These are phyloP conservation scores for Zygosaccharomyces rouxii DNA, from an alignment of 805 yeast species.

Conservation along the genomic window DNA sequence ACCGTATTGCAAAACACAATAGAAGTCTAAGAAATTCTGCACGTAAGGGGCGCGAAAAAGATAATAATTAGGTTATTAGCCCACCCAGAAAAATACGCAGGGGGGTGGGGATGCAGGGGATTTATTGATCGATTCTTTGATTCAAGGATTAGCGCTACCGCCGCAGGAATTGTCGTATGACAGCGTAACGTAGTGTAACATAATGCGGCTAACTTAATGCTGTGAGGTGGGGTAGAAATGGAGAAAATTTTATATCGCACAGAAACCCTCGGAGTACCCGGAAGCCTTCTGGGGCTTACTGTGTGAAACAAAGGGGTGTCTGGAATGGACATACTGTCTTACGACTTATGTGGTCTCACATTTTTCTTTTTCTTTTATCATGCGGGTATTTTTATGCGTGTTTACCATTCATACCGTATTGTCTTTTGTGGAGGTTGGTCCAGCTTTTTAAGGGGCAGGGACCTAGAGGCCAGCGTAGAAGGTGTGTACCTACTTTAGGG, in stretches of 20 bases:
- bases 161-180: neutral
- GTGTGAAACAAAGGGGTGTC: neutral
- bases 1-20: neutral
- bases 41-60: neutral
- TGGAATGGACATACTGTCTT: neutral
- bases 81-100: neutral
- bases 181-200: neutral
- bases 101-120: no score
- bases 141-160: neutral
- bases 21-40: no score
- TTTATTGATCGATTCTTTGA: neutral
- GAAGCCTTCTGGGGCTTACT: neutral
- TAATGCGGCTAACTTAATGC: neutral
- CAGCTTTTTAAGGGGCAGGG: neutral
- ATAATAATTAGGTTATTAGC: no score
- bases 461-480: neutral
- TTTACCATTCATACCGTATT: neutral
- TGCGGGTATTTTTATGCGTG: neutral
- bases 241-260: neutral
- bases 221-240: neutral
- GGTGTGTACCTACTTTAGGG: no score
- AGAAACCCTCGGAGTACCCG: neutral
- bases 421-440: neutral
- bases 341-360: no score
- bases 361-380: neutral